Evolutionary conservation across 495 filamentous ascomycete species (phyloP), one percentile per base, ranked within the genome.

Genomic region (Staphylotrichum longicolle): DNA sequence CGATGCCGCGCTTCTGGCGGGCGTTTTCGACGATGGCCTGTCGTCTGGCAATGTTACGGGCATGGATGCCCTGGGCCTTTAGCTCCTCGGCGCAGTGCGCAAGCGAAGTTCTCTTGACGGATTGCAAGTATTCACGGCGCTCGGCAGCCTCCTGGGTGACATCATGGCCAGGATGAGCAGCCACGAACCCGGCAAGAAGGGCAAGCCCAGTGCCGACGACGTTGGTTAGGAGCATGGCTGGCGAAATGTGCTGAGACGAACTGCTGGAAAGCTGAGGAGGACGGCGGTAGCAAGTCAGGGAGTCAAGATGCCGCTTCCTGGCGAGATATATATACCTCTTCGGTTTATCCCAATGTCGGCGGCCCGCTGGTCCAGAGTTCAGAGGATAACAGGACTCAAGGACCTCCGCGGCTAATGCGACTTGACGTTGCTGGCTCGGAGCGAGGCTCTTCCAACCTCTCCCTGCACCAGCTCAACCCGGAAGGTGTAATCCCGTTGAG

Each of bases 1-100:
- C 46, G 45, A 72, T 20, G 37, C 62, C 64, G 32, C 57, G 62
- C 64, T 51, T 61, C 64, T 63, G 63, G 53, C 53, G 65, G 46
- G 66, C 54, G 68, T 63, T 60, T 34, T 42, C 60, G 50, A 56
- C 65, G 34, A 60, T 45, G 41, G 60, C 65, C 42, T 75, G 57
- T 40, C 82, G 82, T 41, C 82, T 75, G 35, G 75, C 74, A 12
- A 82, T 63, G 59, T 75, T 78, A 54, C 72, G 72, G 45, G 63
- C 69, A 60, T 82, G 74, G 9, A 74, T 64, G 45, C 82, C 82
- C 27, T 79, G 78, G 15, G 78, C 76, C 67, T 72, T 77, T 46
- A 85, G 68, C 69, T 78, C 72, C 4, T 71, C 70, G 34, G 80
- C 72, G 67, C 81, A 85, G 61, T 82, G 79, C 37, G 50, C 50